Evolutionary conservation across 306 rosid genomes (phyloP), one percentile per base, ranked within the genome.

Genomic region (Lablab purpureus): DNA sequence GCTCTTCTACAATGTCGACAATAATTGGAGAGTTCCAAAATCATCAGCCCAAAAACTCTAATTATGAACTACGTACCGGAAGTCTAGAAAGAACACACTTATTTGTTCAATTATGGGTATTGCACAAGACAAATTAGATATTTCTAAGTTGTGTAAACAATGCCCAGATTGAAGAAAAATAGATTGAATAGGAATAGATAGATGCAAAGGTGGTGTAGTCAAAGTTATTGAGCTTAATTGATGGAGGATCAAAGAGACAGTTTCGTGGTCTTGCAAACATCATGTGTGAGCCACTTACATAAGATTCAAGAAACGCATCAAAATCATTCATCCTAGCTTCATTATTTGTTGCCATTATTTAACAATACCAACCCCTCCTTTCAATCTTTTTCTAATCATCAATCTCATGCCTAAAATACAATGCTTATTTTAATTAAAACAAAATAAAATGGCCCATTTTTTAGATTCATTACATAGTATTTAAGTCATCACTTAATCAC

Each of bases 241-340:
- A 83, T 83, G 92, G 88, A 80, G 77, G 92, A 88, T 88, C 82
- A 79, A 72, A 74, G 82, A 36, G 78, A 30, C 84, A 67, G 84
- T 66, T 82, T 82, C 66, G 72, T 47, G 81, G 81, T 80, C 87
- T 77, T 80, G 81, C 51, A 22, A 77, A 30, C 34, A 62, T 84
- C 90, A 82, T 79, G 88, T 76, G 88, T 91, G 87, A 83, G 66
- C 49, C 78, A 73, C 54, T 80, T 60, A 19, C 69, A 59, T 68
- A 13, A 54, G 49, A 78, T 41, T 76, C 63, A 71, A 73, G 75
- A 67, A 47, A 74, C 77, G 75, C 66, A 65, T 69, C 56, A 62
- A 79, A 74, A 28, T 50, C 69, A 68, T 68, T 50, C 74, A 60
- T 68, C 69, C 27, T 73, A 17, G 23, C 63, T 81, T 74, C 37